Conservation (phyloP, 2,329 filamentous ascomycete genomes). For the Diplocarpon rosae region DNA sequence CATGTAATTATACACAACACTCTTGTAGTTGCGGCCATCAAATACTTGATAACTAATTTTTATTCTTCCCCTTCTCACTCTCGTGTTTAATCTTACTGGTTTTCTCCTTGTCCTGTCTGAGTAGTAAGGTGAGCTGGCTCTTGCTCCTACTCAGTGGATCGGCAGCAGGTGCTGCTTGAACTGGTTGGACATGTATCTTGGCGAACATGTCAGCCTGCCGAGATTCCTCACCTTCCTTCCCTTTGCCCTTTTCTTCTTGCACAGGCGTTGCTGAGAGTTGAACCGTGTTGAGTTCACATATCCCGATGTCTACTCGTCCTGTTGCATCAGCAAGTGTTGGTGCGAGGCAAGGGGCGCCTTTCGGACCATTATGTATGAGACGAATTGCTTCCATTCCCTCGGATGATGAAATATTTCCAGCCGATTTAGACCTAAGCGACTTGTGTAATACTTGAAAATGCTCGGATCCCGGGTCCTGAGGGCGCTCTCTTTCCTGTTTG, state of each 20-base stretch:
- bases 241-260: slow-evolving; percentile 19
- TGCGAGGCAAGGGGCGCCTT: slow-evolving; percentile 20
- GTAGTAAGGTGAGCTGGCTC: slow-evolving; percentile 46
- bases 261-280: background rate
- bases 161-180: slow-evolving; percentile 14
- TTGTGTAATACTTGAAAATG: slow-evolving; percentile 5
- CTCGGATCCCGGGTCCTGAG: background rate
- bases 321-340: slow-evolving; percentile 20
- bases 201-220: slow-evolving; percentile 16
- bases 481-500: background rate
- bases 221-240: slow-evolving; percentile 12
- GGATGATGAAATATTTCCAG: background rate
- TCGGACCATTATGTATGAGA: slow-evolving; percentile 14
- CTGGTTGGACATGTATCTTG: slow-evolving; percentile 18
- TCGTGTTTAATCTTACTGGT: slow-evolving; percentile 21
- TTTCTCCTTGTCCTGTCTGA: slow-evolving; percentile 36
- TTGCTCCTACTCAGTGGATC: slow-evolving; percentile 43
- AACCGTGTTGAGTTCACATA: background rate
- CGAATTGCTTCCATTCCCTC: slow-evolving; percentile 3
- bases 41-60: background rate
- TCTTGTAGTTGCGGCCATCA: background rate
- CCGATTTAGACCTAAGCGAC: slow-evolving; percentile 6
- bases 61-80: slow-evolving; percentile 1
- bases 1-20: background rate
- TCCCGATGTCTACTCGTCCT: slow-evolving; percentile 17